Evolutionary conservation across 352 stramenopile genomes (phyloP).

Genomic region (Aphanomyces euteiches): DNA sequence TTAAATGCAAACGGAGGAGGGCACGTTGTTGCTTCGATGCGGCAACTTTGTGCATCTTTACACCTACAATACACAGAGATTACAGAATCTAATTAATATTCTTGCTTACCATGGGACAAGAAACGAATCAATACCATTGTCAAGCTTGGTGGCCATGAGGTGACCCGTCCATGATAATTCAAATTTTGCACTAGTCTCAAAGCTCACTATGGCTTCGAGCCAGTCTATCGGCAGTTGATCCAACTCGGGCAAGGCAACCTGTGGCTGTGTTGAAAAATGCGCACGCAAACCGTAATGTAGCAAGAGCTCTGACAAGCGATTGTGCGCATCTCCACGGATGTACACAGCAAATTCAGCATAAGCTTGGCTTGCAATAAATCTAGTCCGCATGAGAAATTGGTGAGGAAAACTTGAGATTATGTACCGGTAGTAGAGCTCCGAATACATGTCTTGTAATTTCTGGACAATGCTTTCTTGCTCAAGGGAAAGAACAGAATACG

Average conservation of each 20-base stretch:
- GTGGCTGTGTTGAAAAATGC: constrained; percentile 44
- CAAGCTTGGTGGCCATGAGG: constrained; percentile 47
- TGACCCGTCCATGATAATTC: constrained; percentile 33
- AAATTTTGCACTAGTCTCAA: constrained; percentile 5
- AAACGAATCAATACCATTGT: constrained; percentile 49
- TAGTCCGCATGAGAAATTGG: constrained; percentile 2
- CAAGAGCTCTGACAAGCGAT: constrained; percentile 61
- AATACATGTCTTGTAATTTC: constrained; percentile 81
- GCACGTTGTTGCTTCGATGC: constrained; percentile 47
- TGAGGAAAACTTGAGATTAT: not conserved
- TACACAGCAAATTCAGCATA: constrained; percentile 85
- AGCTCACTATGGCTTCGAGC: constrained; percentile 54
- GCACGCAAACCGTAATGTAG: constrained; percentile 78
- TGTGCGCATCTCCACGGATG: constrained; percentile 59
- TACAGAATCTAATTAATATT: constrained; percentile 31
- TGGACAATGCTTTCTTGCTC: constrained; percentile 81
- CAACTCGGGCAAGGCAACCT: constrained; percentile 57
- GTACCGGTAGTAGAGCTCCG: constrained; percentile 77
- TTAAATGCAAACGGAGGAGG: constrained; percentile 64
- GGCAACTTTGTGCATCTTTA: not conserved
- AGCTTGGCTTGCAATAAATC: constrained; percentile 72
- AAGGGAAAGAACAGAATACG: constrained; percentile 58
- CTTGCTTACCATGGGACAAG: constrained; percentile 59
- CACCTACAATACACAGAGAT: constrained; percentile 2
- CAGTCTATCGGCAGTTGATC: constrained; percentile 59